These are phyloP conservation scores for Juglanconis oblonga DNA, from an alignment of 2,329 filamentous ascomycete species.

Conservation along the genomic window DNA sequence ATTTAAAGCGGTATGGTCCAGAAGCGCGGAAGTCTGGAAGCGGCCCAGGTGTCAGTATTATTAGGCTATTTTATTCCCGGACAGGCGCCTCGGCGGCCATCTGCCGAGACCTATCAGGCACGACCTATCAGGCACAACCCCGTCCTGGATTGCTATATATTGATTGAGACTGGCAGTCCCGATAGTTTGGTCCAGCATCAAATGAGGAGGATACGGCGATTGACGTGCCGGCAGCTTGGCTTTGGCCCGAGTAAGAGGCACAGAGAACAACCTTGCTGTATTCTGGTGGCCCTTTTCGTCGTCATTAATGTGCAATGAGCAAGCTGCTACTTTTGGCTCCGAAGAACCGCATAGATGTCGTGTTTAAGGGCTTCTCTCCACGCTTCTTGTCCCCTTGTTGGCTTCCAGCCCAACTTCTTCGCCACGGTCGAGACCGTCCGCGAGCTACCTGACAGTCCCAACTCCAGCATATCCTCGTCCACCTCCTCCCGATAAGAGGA, in stretches of 20 bases:
- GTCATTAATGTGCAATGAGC: too few relatives aligned
- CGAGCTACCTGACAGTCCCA: background rate
- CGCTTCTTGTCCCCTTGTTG: background rate
- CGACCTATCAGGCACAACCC: too few relatives aligned
- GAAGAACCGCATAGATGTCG: background rate
- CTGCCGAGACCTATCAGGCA: too few relatives aligned
- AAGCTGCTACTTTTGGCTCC: background rate
- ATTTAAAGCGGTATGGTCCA: too few relatives aligned
- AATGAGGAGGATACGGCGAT: background rate
- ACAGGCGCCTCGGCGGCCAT: too few relatives aligned
- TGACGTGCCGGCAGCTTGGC: background rate
- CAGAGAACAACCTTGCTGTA: too few relatives aligned
- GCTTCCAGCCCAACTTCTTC: background rate
- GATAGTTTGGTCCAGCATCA: background rate
- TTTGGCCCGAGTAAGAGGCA: too few relatives aligned
- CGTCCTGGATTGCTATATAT: too few relatives aligned
- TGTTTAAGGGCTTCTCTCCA: background rate
- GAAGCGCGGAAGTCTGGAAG: too few relatives aligned
- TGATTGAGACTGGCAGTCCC: background rate
- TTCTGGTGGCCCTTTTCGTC: too few relatives aligned
- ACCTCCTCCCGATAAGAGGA: background rate
- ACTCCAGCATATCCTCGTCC: background rate
- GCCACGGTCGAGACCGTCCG: background rate
- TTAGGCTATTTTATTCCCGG: too few relatives aligned
- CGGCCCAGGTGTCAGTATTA: too few relatives aligned